A percentile compares a stretch with the other conserved stretches of the same genome.
These are phyloP conservation scores for Endoconidiophora laricicola DNA, from an alignment of 2,329 filamentous ascomycete genomes.

Conservation along the genomic window DNA sequence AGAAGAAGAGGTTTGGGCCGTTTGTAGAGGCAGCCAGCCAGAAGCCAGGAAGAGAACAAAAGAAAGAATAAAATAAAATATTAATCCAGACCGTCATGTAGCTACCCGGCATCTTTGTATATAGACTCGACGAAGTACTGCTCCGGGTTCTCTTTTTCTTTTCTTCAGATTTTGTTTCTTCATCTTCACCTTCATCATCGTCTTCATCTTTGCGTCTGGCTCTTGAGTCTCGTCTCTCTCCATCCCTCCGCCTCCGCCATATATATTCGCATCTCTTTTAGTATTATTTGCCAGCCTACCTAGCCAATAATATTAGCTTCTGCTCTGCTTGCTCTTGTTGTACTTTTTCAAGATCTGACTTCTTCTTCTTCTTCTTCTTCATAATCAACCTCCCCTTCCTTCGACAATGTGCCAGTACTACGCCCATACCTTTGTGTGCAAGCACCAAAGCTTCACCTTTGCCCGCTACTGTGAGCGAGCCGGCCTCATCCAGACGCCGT, in stretches of 20 bases:
- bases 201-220: neutral
- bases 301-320: neutral
- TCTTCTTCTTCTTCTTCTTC: neutral
- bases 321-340: neutral
- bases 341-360: neutral
- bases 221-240: neutral
- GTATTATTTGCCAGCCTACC: neutral
- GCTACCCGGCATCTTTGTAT: too few relatives aligned
- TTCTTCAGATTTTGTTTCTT: neutral
- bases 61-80: too few relatives aligned
- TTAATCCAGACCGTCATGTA: too few relatives aligned
- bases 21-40: too few relatives aligned
- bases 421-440: slow-evolving; percentile 22
- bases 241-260: neutral
- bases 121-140: too few relatives aligned
- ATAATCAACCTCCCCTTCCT: neutral
- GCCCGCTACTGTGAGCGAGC: slow-evolving; percentile 22
- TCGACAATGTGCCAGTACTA: slow-evolving; percentile 24
- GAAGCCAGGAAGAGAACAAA: too few relatives aligned
- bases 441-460: slow-evolving; percentile 21
- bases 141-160: neutral
- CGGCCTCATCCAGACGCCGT: slow-evolving; percentile 22
- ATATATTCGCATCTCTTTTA: neutral
- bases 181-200: neutral
- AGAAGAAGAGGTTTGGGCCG: too few relatives aligned